These are phyloP conservation scores for Sarocladiaceae sp. DNA, from an alignment of 2,329 filamentous ascomycete species.

Conservation along the genomic window DNA sequence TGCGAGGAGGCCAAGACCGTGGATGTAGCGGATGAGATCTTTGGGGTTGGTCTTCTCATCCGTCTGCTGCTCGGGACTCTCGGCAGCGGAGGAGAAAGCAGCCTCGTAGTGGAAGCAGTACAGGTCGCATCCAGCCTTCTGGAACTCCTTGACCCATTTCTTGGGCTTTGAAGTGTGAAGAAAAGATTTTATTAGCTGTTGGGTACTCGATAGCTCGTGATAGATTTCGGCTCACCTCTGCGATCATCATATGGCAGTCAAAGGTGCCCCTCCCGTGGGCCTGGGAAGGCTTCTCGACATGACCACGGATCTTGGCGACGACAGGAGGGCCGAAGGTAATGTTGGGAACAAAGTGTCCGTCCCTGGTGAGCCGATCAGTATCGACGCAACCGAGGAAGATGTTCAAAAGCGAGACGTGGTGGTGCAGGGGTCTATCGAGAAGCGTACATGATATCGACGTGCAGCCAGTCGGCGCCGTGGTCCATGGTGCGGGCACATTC, in stretches of 20 bases:
- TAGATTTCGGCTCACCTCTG: constrained; percentile 80
- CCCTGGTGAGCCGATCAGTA: constrained; percentile 47
- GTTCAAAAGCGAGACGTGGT: neutral
- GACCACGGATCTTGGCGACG: constrained; percentile 83
- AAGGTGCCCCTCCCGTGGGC: constrained; percentile 81
- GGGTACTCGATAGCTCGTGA: too few relatives aligned
- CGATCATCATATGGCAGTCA: constrained; percentile 99
- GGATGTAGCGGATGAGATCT: constrained; percentile 85
- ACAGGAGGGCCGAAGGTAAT: constrained; percentile 95
- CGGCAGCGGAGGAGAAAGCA: constrained; percentile 80
- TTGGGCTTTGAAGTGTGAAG: constrained; percentile 60
- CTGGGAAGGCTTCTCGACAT: constrained; percentile 69
- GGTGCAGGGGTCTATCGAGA: neutral
- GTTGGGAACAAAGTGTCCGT: constrained; percentile 98
- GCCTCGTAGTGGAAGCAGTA: constrained; percentile 99
- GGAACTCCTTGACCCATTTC: constrained; percentile 95
- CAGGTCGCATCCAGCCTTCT: constrained; percentile 90
- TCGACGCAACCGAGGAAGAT: neutral
- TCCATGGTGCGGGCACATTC: constrained; percentile 81
- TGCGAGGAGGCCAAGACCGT: constrained; percentile 79
- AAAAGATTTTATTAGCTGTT: constrained; percentile 11
- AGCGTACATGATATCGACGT: constrained; percentile 45
- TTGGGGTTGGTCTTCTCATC: constrained; percentile 72
- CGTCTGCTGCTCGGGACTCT: constrained; percentile 63
- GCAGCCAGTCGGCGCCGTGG: constrained; percentile 30